Evolutionary conservation across 2,329 filamentous ascomycete genomes (phyloP).

Genomic region (Trichocomaceae sp.): DNA sequence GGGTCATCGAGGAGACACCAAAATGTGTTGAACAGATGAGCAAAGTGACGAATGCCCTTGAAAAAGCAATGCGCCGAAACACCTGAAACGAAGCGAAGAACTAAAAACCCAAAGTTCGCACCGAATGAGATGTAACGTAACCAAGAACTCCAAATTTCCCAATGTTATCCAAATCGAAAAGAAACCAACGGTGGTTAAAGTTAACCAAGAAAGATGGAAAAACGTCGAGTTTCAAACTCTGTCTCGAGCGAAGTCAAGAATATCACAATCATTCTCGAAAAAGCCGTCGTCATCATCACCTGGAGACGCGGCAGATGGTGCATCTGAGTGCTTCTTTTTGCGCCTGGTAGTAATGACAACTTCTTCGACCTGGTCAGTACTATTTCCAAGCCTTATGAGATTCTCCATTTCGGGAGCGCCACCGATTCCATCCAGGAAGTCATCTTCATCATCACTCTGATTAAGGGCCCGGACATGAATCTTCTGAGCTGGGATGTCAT

Average conservation of each 20-base stretch:
- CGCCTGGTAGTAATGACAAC: constrained; percentile 76
- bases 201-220: not conserved
- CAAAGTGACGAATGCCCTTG: not conserved
- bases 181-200: not conserved
- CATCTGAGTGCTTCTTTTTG: constrained; percentile 47
- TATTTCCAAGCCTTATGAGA: constrained; percentile 45
- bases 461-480: constrained; percentile 42
- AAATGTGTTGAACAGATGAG: constrained; percentile 9
- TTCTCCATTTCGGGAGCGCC: constrained; percentile 43
- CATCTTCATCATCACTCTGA: constrained; percentile 32
- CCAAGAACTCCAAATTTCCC: constrained; percentile 4
- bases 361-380: constrained; percentile 60
- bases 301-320: constrained; percentile 32
- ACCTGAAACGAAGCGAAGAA: not conserved
- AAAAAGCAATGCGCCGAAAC: not conserved
- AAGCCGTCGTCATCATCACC: constrained; percentile 59
- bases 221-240: constrained; percentile 35
- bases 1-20: not conserved
- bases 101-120: not conserved
- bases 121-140: not conserved
- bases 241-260: constrained; percentile 72
- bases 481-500: constrained; percentile 43
- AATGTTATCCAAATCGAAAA: not conserved
- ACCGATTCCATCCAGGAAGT: constrained; percentile 23
- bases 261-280: constrained; percentile 88